A percentile compares a stretch with the other conserved stretches of the same genome.
These are phyloP conservation scores for Rhizopogon sp. DNA, from an alignment of 768 basidiomycete genomes.

Conservation along the genomic window DNA sequence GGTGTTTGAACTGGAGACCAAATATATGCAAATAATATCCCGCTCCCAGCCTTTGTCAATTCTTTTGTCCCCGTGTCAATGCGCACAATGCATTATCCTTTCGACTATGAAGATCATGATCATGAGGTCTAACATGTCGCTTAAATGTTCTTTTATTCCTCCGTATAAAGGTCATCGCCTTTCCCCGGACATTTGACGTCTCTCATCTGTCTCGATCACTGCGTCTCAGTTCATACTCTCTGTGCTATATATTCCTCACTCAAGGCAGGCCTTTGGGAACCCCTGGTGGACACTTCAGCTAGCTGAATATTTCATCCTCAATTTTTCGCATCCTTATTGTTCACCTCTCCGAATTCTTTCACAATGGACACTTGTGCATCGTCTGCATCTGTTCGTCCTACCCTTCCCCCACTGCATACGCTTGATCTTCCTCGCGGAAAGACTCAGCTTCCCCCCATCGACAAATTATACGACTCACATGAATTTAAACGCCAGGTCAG, in stretches of 20 bases:
- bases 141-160: conserved; percentile 4
- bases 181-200: background rate
- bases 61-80: conserved; percentile 3
- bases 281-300: conserved; percentile 11
- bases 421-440: conserved; percentile 32
- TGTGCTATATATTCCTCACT: conserved; percentile 6
- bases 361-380: conserved; percentile 10
- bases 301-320: conserved; percentile 7
- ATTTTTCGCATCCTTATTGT: background rate
- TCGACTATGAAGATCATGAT: conserved; percentile 1
- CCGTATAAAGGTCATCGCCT: conserved; percentile 10
- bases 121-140: conserved; percentile 1
- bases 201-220: conserved; percentile 5
- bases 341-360: background rate
- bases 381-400: conserved; percentile 36
- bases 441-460: conserved; percentile 7
- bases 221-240: conserved; percentile 6
- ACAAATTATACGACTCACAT: conserved; percentile 9
- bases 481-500: conserved; percentile 10
- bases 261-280: conserved; percentile 19
- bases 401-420: conserved; percentile 48
- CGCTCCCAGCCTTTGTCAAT: background rate
- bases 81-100: conserved; percentile 11
- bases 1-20: background rate
- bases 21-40: conserved; percentile 6